phyloP scores from a whole-genome alignment of 257 asterid species.

The Euphrasia confusa region DNA sequence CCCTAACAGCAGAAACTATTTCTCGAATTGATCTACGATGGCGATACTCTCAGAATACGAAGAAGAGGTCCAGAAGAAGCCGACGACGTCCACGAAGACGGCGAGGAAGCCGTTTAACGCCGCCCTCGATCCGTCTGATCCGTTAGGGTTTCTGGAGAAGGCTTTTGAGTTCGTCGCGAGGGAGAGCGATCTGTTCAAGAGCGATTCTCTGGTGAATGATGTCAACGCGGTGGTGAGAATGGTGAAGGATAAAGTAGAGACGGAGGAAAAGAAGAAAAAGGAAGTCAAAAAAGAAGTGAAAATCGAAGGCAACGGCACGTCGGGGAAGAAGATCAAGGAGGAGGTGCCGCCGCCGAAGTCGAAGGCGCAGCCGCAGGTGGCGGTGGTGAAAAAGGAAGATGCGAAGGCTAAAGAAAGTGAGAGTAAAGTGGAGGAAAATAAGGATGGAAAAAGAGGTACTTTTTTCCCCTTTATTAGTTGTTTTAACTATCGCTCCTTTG shows the following conservation, averaged over 20 bases:
- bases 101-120: slow-evolving; percentile 47
- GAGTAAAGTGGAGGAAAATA: slow-evolving; percentile 30
- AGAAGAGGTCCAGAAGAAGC: slow-evolving; percentile 31
- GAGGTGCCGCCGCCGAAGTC: slow-evolving; percentile 20
- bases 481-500: background rate
- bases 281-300: slow-evolving; percentile 34
- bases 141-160: slow-evolving; percentile 66
- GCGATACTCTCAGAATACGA: slow-evolving; percentile 49
- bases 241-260: slow-evolving; percentile 53
- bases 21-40: slow-evolving; percentile 28
- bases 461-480: background rate
- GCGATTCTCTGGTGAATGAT: slow-evolving; percentile 48
- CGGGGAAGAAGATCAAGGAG: slow-evolving; percentile 29
- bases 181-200: slow-evolving; percentile 68
- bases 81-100: slow-evolving; percentile 24
- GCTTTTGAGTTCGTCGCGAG: slow-evolving; percentile 56
- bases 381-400: slow-evolving; percentile 15
- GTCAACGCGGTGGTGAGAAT: slow-evolving; percentile 61
- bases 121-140: slow-evolving; percentile 58
- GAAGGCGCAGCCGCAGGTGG: background rate
- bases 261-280: slow-evolving; percentile 52
- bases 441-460: slow-evolving; percentile 47
- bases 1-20: background rate
- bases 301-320: slow-evolving; percentile 22
- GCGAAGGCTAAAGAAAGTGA: slow-evolving; percentile 17